Percentiles rank a stretch among this genome's conserved stretches.
phyloP scores from a whole-genome alignment of 2,329 filamentous ascomycete species.

The Aspergillaceae sp. region DNA sequence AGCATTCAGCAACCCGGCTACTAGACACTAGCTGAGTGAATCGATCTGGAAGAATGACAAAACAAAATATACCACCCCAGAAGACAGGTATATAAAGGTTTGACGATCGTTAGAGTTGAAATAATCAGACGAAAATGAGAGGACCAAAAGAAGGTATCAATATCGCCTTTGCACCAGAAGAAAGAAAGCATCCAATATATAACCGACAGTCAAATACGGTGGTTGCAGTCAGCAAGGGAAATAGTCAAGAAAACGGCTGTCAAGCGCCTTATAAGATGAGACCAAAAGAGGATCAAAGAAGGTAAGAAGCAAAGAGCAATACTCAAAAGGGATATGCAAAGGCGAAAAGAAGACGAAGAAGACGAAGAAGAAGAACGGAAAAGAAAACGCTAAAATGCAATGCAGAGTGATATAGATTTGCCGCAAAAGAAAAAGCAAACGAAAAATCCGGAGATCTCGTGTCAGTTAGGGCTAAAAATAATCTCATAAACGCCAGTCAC shows the following conservation, averaged over 20 bases:
- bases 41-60: too few relatives aligned
- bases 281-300: conserved; percentile 3
- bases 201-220: neutral
- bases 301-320: conserved; percentile 5
- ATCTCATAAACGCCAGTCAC: conserved; percentile 8
- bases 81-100: too few relatives aligned
- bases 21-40: too few relatives aligned
- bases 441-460: conserved; percentile 9
- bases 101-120: too few relatives aligned
- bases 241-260: conserved; percentile 12
- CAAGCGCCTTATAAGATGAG: conserved; percentile 11
- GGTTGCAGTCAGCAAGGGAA: conserved; percentile 9
- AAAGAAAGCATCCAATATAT: neutral
- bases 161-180: neutral
- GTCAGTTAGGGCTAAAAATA: conserved; percentile 4
- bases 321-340: neutral
- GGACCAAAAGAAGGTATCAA: too few relatives aligned
- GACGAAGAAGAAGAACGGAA: neutral
- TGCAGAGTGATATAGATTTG: conserved; percentile 6
- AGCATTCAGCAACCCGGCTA: too few relatives aligned
- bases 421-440: conserved; percentile 1
- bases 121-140: too few relatives aligned
- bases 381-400: conserved; percentile 20
- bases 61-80: too few relatives aligned
- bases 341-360: conserved; percentile 2